Evolutionary conservation across 768 basidiomycete genomes (phyloP).

Genomic region (Russula sp.): DNA sequence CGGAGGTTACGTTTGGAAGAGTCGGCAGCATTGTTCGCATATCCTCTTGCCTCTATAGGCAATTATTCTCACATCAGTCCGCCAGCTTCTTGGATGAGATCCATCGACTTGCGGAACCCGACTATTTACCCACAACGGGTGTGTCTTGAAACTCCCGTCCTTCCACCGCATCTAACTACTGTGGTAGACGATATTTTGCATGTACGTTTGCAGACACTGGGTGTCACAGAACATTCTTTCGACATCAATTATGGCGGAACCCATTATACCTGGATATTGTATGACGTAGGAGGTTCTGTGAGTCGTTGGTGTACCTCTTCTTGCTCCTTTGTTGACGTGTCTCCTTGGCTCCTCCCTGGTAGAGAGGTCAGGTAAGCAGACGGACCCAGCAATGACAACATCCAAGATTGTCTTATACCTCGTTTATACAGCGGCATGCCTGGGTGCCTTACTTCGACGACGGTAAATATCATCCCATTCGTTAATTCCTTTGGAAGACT

Average conservation of each 20-base stretch:
- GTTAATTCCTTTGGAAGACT: constrained; percentile 23
- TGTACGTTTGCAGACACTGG: constrained; percentile 76
- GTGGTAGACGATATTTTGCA: constrained; percentile 68
- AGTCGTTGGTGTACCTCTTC: constrained; percentile 34
- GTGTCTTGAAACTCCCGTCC: constrained; percentile 14
- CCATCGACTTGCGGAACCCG: constrained; percentile 60
- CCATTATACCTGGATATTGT: constrained; percentile 72
- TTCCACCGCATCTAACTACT: constrained; percentile 5
- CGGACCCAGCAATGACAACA: background rate
- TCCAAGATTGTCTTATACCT: constrained; percentile 2
- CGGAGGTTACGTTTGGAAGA: constrained; percentile 70
- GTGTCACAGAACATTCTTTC: constrained; percentile 74
- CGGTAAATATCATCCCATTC: constrained; percentile 34
- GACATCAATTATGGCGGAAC: constrained; percentile 60
- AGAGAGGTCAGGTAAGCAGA: constrained; percentile 30
- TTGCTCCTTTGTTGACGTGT: constrained; percentile 21
- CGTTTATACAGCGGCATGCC: constrained; percentile 55
- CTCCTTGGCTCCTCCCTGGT: background rate
- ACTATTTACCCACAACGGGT: constrained; percentile 74
- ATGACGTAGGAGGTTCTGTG: constrained; percentile 82
- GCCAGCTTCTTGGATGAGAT: constrained; percentile 67
- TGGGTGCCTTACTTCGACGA: constrained; percentile 89
- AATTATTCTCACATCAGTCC: constrained; percentile 11
- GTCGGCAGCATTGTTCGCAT: constrained; percentile 66
- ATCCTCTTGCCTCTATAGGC: constrained; percentile 8